These are phyloP conservation scores for Niveomyces coronatus DNA, from an alignment of 2,329 filamentous ascomycete species.

Conservation along the genomic window DNA sequence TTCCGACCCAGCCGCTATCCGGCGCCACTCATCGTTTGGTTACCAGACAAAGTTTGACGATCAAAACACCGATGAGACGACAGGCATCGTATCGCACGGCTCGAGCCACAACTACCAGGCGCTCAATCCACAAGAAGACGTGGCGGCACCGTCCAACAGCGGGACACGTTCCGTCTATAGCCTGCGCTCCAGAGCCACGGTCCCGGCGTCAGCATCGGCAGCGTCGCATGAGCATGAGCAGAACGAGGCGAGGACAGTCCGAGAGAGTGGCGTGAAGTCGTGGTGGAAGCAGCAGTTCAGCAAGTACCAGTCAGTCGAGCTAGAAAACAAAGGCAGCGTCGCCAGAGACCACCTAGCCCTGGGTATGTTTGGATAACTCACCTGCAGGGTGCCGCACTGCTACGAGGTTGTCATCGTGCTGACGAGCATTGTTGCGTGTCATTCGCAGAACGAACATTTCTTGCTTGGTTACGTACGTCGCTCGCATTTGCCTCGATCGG, in stretches of 20 bases:
- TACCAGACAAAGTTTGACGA: constrained; percentile 13
- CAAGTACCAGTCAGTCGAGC: constrained; percentile 53
- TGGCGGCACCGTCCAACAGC: neutral
- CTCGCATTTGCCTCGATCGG: constrained; percentile 75
- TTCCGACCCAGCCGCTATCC: constrained; percentile 13
- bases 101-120: constrained; percentile 30
- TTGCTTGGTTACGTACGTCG: constrained; percentile 76
- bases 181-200: constrained; percentile 4
- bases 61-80: constrained; percentile 28
- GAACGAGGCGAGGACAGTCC: constrained; percentile 10
- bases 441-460: constrained; percentile 63
- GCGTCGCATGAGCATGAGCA: constrained; percentile 16
- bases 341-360: constrained; percentile 73
- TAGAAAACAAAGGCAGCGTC: constrained; percentile 80
- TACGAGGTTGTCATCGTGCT: neutral
- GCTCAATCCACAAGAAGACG: constrained; percentile 17
- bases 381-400: neutral
- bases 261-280: constrained; percentile 17
- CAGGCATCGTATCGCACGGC: constrained; percentile 27
- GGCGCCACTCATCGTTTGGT: constrained; percentile 7
- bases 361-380: constrained; percentile 37
- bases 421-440: neutral
- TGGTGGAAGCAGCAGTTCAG: constrained; percentile 44
- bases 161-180: constrained; percentile 12
- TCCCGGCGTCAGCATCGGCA: constrained; percentile 13